Evolutionary conservation across 306 rosid species (phyloP), one percentile per base, ranked within the genome.

Genomic region (Fragaria ananassa): DNA sequence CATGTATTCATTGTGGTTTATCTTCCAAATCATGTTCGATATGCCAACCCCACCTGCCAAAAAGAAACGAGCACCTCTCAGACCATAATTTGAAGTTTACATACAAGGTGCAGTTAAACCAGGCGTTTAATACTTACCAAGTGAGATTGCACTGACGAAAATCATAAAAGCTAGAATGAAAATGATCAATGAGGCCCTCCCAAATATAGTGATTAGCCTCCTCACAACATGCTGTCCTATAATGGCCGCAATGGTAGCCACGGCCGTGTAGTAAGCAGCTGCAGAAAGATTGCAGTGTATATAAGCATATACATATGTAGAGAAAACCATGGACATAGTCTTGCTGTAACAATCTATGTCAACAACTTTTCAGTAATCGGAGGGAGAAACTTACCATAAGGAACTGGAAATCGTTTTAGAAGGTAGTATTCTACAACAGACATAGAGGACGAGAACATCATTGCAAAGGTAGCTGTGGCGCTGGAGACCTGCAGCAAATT

Each of bases 401-500:
- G 96, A 76, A 95, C 79, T 7, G 98, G 97, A 78, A 95, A 95
- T 79, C 96, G 97, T 74, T 87, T 89, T 31, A 95, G 83, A 29
- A 95, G 86, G 79, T 90, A 92, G 85, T 95, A 95, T 85, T 95
- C 97, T 53, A 95, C 91, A 7, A 95, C 97, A 62, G 98, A 95
- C 97, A 95, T 95, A 14, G 98, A 95, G 9, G 98, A 92, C 19
- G 98, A 95, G 81, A 95, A 95, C 71, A 87, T 88, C 98, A 92
- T 95, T 58, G 96, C 97, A 72, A 95, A 92, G 6, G 97, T 95
- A 56, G 98, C 98, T 4, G 97, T 89, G 76, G 98, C 97, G 14
- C 95, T 95, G 50, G 98, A 91, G 61, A 95, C 98, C 98, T 95
- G 85, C 82, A 71, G 57, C 58, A 17, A 78, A 81, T 44, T 73